Evolutionary conservation across 495 filamentous ascomycete species (phyloP).

Genomic region (Chaetomium fimeti): DNA sequence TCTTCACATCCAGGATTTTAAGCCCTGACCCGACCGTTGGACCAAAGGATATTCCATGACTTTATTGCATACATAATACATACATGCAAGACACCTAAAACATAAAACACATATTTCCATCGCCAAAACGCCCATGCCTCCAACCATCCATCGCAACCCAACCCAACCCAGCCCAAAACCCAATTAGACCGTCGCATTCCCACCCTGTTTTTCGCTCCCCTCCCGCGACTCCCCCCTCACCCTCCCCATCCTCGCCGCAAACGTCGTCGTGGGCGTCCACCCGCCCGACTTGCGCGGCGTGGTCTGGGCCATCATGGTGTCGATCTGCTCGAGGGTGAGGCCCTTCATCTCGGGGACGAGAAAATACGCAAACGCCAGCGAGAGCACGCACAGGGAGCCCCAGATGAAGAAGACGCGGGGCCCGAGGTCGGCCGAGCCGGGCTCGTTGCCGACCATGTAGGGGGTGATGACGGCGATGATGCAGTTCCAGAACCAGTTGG

Average conservation of each 20-base stretch:
- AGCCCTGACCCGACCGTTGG: too few species aligned
- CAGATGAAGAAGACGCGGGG: conserved; percentile 76
- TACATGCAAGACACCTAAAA: too few species aligned
- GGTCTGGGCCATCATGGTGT: conserved; percentile 81
- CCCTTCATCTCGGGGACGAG: conserved; percentile 84
- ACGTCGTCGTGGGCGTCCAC: conserved; percentile 71
- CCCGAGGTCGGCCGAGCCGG: conserved; percentile 67
- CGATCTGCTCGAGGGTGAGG: conserved; percentile 81
- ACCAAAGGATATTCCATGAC: too few species aligned
- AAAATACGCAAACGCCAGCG: conserved; percentile 71
- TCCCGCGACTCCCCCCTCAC: neutral
- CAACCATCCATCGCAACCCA: neutral
- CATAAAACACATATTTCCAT: neutral
- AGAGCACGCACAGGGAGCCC: conserved; percentile 63
- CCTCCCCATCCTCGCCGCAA: conserved; percentile 51
- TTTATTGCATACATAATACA: too few species aligned
- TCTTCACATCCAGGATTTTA: too few species aligned
- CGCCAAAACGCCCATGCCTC: conserved; percentile 3
- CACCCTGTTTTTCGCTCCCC: conserved; percentile 1
- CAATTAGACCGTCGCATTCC: neutral
- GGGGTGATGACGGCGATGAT: conserved; percentile 70
- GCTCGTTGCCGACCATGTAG: conserved; percentile 65
- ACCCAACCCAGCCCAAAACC: neutral
- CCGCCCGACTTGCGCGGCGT: conserved; percentile 61
- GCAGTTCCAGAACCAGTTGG: conserved; percentile 87